A percentile compares a stretch with the other conserved stretches of the same genome.
phyloP scores from a whole-genome alignment of 306 rosid genomes.

The Cucumis melo region DNA sequence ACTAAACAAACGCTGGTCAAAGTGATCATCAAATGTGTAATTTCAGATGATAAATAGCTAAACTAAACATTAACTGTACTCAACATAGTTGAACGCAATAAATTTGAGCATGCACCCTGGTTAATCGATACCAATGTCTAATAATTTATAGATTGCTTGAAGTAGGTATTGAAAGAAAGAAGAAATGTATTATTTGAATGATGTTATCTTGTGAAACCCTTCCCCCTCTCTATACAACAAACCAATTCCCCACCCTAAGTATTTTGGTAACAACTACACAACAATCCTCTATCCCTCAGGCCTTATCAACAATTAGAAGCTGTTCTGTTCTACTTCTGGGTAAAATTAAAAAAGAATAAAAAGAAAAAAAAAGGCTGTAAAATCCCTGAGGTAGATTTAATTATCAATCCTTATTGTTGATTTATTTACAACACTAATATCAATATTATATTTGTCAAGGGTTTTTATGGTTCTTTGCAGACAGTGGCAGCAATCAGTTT shows the following conservation, averaged over 20 bases:
- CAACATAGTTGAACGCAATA: too few species aligned
- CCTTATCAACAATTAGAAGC: not conserved
- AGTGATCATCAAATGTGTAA: too few species aligned
- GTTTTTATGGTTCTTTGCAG: not conserved
- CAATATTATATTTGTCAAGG: not conserved
- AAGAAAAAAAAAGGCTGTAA: not conserved
- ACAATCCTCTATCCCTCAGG: not conserved
- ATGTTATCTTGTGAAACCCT: not conserved
- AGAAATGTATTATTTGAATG: not conserved
- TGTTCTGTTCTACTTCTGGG: not conserved
- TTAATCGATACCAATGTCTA: not conserved
- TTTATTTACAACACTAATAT: conserved; percentile 1
- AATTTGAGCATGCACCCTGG: too few species aligned
- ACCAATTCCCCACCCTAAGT: not conserved
- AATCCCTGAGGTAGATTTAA: not conserved
- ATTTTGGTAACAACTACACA: not conserved
- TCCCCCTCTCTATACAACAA: not conserved
- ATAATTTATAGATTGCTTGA: not conserved
- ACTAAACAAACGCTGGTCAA: too few species aligned
- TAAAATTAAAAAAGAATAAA: not conserved
- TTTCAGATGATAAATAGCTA: too few species aligned
- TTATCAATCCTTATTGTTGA: not conserved
- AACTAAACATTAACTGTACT: too few species aligned
- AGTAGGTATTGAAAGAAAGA: not conserved
- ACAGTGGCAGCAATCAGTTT: not conserved